Base-by-base conservation (phyloP, 257 asterid genomes). In the Nicotiana sylvestris region DNA sequence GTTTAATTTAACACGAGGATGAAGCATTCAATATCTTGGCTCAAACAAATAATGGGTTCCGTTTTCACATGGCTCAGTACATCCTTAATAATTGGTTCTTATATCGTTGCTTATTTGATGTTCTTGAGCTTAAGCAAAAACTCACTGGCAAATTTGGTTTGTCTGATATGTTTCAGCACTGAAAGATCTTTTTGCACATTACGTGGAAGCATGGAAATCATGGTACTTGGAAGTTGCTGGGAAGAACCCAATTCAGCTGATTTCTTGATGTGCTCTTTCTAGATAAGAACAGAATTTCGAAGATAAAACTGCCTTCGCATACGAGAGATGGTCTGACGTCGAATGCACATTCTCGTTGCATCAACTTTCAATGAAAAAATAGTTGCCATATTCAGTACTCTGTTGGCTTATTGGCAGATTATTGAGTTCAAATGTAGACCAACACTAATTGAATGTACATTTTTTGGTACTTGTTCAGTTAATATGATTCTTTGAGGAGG, bases 201-300 rank as follows among this genome's bases (percentile, higher is more conserved):
- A 90, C 49, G 93, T 88, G 53, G 98, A 94, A 86, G 99, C 99
- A 15, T 96, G 98, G 98, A 90, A 90, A 74, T 92, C 98, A 43
- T 96, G 99, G 99, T 92, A 88, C 88, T 88, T 91, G 87, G 98
- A 96, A 88, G 93, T 92, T 78, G 94, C 95, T 56, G 96, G 90
- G 81, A 93, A 91, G 95, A 91, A 87, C 83, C 92, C 95, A 30
- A 80, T 90, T 77, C 89, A 90, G 62, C 85, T 87, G 72, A 82
- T 76, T 82, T 90, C 95, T 78, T 90, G 80, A 89, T 49, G 30
- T 74, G 53, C 76, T 70, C 76, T 58, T 66, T 66, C 66, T 62
- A 9, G 39, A 25, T 29, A 55, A 18, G 77, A 61, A 46, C 17
- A 72, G 46, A 12, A 72, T 60, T 72, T 70, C 70, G 33, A 83